phyloP scores from a whole-genome alignment of 257 asterid species.

The Penstemon eatonii region DNA sequence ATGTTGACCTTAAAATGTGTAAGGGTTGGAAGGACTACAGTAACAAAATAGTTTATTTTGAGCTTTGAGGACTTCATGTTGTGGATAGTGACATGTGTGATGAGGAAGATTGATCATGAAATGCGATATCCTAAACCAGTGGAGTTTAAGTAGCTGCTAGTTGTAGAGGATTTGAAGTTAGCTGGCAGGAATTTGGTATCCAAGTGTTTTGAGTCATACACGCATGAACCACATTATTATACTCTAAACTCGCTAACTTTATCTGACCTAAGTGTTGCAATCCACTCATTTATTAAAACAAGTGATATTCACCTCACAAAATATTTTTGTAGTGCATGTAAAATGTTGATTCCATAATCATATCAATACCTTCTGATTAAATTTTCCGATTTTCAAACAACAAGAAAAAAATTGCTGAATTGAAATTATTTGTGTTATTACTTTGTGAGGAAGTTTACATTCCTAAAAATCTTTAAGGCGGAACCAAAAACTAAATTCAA shows the following conservation, averaged over 20 bases:
- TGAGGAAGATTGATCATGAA: neutral
- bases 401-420: neutral
- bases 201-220: constrained; percentile 2
- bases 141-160: neutral
- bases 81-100: neutral
- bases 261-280: neutral
- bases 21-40: too few relatives aligned
- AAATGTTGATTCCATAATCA: neutral
- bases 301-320: neutral
- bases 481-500: neutral
- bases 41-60: neutral
- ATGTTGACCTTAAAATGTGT: too few relatives aligned
- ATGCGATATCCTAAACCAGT: neutral
- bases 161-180: neutral
- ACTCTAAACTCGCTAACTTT: neutral
- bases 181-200: neutral
- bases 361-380: too few relatives aligned
- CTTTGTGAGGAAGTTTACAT: constrained; percentile 4
- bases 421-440: neutral
- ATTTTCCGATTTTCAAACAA: too few relatives aligned
- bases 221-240: neutral
- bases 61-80: neutral
- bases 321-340: neutral
- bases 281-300: neutral
- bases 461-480: neutral